Percentiles rank a stretch among this genome's conserved stretches.
Conservation (phyloP, 257 asterid species). For the Rehmannia glutinosa region DNA sequence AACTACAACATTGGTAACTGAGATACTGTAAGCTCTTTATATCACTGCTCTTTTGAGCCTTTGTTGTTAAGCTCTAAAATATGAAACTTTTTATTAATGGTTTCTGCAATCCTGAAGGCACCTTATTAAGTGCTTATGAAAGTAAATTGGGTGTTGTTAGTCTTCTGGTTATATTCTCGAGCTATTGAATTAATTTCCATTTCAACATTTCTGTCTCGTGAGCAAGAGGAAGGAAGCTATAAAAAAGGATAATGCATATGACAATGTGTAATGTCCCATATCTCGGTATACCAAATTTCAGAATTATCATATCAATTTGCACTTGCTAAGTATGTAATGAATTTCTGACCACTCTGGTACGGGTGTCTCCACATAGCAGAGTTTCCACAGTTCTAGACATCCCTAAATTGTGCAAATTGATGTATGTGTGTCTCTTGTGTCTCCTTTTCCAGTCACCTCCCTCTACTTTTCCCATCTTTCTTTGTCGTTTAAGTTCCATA, state of each 20-base stretch:
- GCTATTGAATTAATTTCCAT: no score
- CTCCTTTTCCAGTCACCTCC: not conserved
- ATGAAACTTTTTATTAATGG: not conserved
- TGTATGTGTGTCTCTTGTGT: not conserved
- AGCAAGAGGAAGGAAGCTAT: not conserved
- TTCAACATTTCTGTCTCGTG: no score
- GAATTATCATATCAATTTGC: not conserved
- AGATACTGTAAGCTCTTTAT: no score
- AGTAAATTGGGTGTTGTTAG: no score
- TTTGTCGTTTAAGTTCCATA: not conserved
- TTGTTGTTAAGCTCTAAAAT: no score
- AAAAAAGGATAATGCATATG: not conserved
- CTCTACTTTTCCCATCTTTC: not conserved
- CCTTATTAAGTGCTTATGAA: no score
- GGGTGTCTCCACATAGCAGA: not conserved
- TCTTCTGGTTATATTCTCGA: no score
- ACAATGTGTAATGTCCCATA: not conserved
- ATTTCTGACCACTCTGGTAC: not conserved
- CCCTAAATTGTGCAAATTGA: not conserved
- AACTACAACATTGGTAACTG: no score
- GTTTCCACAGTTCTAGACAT: not conserved
- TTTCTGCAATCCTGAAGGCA: no score
- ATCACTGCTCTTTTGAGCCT: no score
- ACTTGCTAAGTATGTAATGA: not conserved
- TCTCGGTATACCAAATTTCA: not conserved